Evolutionary conservation across 2,329 filamentous ascomycete species (phyloP), one percentile per base, ranked within the genome.

Genomic region (Whalleya microplaca): DNA sequence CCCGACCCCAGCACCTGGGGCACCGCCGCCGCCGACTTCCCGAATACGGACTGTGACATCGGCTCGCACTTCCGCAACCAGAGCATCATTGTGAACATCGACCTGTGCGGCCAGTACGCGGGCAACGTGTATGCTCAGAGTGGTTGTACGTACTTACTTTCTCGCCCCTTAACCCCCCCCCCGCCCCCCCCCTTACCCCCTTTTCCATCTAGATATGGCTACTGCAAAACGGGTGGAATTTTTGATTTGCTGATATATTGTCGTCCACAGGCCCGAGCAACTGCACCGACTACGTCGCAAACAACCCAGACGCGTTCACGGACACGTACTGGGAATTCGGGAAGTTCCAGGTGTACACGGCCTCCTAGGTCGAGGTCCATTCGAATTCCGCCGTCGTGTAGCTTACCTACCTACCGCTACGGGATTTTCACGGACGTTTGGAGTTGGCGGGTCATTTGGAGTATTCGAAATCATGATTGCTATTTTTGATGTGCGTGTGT

Each of bases 311-410:
- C 19, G 81, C 73, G 1, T 89, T 85, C 69, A 76, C 72, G 43
- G 78, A 83, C 66, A 87, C 83, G 1, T 90, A 79, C 67, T 91
- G 83, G 87, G 84, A 84, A 72, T 87, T 89, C 73, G 82, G 80
- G 2, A 70, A 75, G 9, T 87, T 89, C 61, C 75, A 82, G 59
- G 79, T 89, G 2, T 89, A 86, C 66, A 72, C 77, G 61, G 71
- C 75, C 9, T 64, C 64, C 4, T n/a, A n/a, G n/a, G n/a, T n/a
- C n/a, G n/a, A n/a, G n/a, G n/a, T n/a, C n/a, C n/a, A n/a, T n/a
- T n/a, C n/a, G n/a, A n/a, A n/a, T n/a, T n/a, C n/a, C n/a, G n/a
- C n/a, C n/a, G n/a, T n/a, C n/a, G n/a, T n/a, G n/a, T n/a, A n/a
- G n/a, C n/a, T n/a, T n/a, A n/a, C n/a, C n/a, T n/a, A n/a, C n/a